Evolutionary conservation across 768 basidiomycete genomes (phyloP).

Genomic region (Lactarius indigo): DNA sequence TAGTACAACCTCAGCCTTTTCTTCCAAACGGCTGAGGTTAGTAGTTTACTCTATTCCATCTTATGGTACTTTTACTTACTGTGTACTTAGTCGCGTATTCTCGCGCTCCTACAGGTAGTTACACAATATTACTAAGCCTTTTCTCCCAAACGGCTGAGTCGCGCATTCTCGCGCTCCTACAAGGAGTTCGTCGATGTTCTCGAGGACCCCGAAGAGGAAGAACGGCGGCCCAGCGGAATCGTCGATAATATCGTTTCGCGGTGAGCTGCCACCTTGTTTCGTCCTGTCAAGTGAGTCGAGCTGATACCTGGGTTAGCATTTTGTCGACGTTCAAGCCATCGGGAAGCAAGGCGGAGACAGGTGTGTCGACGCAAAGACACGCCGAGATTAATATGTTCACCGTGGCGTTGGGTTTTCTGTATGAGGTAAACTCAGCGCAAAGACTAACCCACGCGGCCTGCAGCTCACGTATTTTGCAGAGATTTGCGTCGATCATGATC

Average conservation of each 20-base stretch:
- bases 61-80: too few species aligned
- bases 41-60: too few species aligned
- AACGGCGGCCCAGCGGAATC: constrained; percentile 37
- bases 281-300: neutral
- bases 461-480: constrained; percentile 42
- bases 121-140: too few species aligned
- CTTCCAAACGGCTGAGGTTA: too few species aligned
- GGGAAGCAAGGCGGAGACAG: constrained; percentile 18
- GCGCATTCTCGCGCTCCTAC: too few species aligned
- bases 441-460: neutral
- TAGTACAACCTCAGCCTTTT: too few species aligned
- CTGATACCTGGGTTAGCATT: constrained; percentile 27
- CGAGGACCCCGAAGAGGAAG: constrained; percentile 37
- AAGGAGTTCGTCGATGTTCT: constrained; percentile 80
- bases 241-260: constrained; percentile 48
- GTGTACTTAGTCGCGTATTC: too few species aligned
- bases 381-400: constrained; percentile 99
- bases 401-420: constrained; percentile 92
- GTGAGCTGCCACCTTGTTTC: constrained; percentile 37
- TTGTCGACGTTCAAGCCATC: constrained; percentile 29
- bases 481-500: constrained; percentile 98
- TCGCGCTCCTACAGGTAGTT: too few species aligned
- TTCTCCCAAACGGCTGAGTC: too few species aligned
- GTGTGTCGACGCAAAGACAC: constrained; percentile 38
- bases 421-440: constrained; percentile 59